Evolutionary conservation across 257 asterid species (phyloP), one percentile per base, ranked within the genome.

Genomic region (Lavandula angustifolia): DNA sequence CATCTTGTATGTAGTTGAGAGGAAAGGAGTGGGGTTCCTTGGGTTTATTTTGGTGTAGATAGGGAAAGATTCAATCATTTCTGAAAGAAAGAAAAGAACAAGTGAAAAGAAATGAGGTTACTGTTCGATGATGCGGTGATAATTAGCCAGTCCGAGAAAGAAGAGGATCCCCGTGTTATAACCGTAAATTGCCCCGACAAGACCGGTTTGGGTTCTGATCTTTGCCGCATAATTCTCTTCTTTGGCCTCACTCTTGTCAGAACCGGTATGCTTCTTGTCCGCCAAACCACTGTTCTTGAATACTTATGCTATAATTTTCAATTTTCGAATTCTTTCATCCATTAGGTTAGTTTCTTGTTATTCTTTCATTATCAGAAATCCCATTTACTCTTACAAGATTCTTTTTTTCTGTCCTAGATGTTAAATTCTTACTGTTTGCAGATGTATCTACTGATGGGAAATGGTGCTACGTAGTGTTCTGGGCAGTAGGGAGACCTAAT

Each of bases 401-500:
- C 5, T 32, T 22, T 31, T 32, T 9, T 44, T 44, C 5, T 51
- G 16, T 61, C 54, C 61, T 27, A 16, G 9, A 29, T 49, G 48
- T 2, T 74, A 18, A 37, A 11, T 22, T 22, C 27, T 22, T 22
- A 22, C 27, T 22, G 27, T 22, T 7, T 79, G 81, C 56, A 91
- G 98, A 91, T 82, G 89, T 86, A 22, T 81, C 92, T 4, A 91
- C 96, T 0, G 98, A 91, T 57, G 98, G 98, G 46, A 88, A 86
- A 75, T 91, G 96, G 98, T 91, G 98, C 82, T 91, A 91, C 80
- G 44, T 91, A 68, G 92, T 91, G 74, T 80, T 88, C 53, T 88
- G 94, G 95, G 95, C 85, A 6, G 42, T 75, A 2, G 90, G 95
- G 9, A 85, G 72, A 53, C 76, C 88, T 7, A 69, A 59, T 13